A percentile compares a stretch with the other conserved stretches of the same genome.
These are phyloP conservation scores for Fonsecaea erecta DNA, from an alignment of 2,329 filamentous ascomycete genomes.

Conservation along the genomic window DNA sequence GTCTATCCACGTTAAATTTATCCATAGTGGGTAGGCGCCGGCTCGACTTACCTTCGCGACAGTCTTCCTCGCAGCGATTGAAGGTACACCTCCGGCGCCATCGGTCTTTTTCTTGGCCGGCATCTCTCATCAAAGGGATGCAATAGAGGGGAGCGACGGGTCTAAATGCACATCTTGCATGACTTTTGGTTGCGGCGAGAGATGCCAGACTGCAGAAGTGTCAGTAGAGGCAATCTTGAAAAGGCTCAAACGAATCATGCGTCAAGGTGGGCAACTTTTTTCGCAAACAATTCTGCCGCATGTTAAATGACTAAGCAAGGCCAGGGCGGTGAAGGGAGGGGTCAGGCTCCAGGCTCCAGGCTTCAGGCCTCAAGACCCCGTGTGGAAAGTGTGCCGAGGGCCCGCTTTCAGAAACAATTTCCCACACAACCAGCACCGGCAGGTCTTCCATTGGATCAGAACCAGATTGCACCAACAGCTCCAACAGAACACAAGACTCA, in stretches of 20 bases:
- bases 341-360: background rate
- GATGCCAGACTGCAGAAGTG: background rate
- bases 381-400: background rate
- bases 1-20: conserved; percentile 3
- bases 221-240: background rate
- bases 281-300: conserved; percentile 10
- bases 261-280: conserved; percentile 23
- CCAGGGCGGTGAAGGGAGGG: conserved; percentile 19
- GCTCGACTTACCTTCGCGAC: conserved; percentile 29
- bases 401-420: background rate
- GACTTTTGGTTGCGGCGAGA: background rate
- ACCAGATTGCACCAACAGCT: background rate
- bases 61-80: conserved; percentile 24
- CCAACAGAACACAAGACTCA: background rate
- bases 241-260: conserved; percentile 10
- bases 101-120: conserved; percentile 37
- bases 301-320: conserved; percentile 11
- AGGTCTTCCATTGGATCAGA: background rate
- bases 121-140: conserved; percentile 25
- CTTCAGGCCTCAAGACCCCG: background rate
- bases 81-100: conserved; percentile 26
- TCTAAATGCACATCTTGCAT: conserved; percentile 1
- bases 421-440: background rate
- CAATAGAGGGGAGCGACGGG: background rate
- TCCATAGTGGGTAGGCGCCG: background rate